These are phyloP conservation scores for Phaeosphaeriaceae sp. DNA, from an alignment of 2,329 filamentous ascomycete genomes.

Conservation along the genomic window DNA sequence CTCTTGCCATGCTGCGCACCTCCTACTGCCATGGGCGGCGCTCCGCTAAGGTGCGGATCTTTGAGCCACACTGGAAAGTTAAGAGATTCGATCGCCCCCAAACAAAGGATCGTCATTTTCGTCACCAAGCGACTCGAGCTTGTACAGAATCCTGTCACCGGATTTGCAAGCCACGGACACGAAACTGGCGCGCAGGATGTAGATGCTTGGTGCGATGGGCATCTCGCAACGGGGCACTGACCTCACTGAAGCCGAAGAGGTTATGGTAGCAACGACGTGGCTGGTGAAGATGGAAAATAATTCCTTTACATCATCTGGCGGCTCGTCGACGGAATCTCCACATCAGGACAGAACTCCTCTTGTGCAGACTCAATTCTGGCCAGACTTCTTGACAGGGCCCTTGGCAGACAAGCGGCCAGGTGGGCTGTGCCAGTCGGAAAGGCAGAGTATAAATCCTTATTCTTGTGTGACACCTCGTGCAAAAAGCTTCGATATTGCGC, in stretches of 20 bases:
- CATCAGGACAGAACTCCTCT: no score
- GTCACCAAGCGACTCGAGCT: conserved; percentile 96
- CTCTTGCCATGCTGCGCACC: not conserved
- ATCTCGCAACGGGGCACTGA: conserved; percentile 61
- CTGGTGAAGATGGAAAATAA: not conserved
- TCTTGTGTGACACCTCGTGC: no score
- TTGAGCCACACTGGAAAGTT: no score
- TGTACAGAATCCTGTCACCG: conserved; percentile 93
- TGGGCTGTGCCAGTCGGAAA: no score
- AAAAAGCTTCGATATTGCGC: no score
- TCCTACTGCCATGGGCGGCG: not conserved
- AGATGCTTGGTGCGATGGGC: conserved; percentile 83
- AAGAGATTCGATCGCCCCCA: conserved; percentile 78
- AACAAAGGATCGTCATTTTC: conserved; percentile 92
- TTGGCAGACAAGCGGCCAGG: conserved; percentile 26
- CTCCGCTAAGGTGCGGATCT: no score
- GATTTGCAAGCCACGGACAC: conserved; percentile 91
- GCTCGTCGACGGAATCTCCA: not conserved
- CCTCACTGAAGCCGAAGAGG: no score
- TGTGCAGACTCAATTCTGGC: conserved; percentile 12
- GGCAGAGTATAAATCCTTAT: no score
- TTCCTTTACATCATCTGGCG: not conserved
- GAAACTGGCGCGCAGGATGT: conserved; percentile 94
- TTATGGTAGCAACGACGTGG: not conserved
- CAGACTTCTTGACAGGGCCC: conserved; percentile 34